Base-by-base conservation (phyloP, 2,329 filamentous ascomycete genomes). In the Coleophoma cylindrospora region DNA sequence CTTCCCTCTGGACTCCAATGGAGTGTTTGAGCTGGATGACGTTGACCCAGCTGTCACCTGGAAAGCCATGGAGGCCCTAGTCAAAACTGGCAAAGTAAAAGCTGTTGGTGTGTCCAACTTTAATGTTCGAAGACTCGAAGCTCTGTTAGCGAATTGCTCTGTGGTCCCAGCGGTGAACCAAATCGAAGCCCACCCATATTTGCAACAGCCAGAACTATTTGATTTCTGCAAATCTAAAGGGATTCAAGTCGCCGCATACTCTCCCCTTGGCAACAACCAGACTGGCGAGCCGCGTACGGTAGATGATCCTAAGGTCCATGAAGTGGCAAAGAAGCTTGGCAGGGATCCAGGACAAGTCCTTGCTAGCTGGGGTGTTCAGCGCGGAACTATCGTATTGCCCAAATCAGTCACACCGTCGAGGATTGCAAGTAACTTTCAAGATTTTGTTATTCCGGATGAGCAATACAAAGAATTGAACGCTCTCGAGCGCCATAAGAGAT, bases 121-220 rank as follows among this genome's bases (percentile, higher is more conserved):
- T 64, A 74, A 69, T 32, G 63, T 70, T 44, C 53, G 62, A 10
- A 63, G 64, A n/a, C 63, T 75, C 13, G 61, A 73, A 55, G 56
- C 68, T 14, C 64, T 77, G 40, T 63, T 74, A 17, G 53, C 55
- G 40, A 64, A 63, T 3, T 71, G 71, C 49, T 65, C 69, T 52
- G 68, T 76, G 61, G 68, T 68, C 57, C 74, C 74, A 0, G 60
- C 68, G n/a, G 68, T 75, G 44, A 75, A 76, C 66, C 74, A 77
- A 61, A 67, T 77, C 52, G 87, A 91, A 71, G 82, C 78, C 61
- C 85, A 91, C 68, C 86, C 87, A 0, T 87, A 87, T 63, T 72
- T 86, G 7, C 46, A 43, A 68, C 77, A 80, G 56, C 63, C 67
- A 45, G 70, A 74, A 45, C 73, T 73, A 54, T 61, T 76, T 34